These are phyloP conservation scores for Brassica balearica DNA, from an alignment of 441 rosid genomes.

Conservation along the genomic window DNA sequence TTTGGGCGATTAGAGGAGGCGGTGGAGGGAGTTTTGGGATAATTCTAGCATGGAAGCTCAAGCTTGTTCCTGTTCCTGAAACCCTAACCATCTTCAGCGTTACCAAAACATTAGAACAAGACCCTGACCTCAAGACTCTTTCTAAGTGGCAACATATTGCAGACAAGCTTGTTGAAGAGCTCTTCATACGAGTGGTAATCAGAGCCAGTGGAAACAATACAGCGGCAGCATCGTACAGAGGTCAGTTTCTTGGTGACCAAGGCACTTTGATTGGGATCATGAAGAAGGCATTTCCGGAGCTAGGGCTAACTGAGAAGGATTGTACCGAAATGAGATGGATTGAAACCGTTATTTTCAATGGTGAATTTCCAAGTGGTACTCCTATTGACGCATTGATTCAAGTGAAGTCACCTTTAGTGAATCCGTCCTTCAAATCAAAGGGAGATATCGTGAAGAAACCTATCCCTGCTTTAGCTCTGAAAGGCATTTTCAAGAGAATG, in stretches of 20 bases:
- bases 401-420: not conserved
- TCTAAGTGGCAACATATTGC: slow-evolving; percentile 64
- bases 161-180: slow-evolving; percentile 53
- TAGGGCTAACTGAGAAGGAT: slow-evolving; percentile 57
- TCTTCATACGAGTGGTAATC: slow-evolving; percentile 56
- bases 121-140: slow-evolving; percentile 46
- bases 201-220: slow-evolving; percentile 45
- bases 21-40: slow-evolving; percentile 75
- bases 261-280: slow-evolving; percentile 40
- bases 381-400: slow-evolving; percentile 59
- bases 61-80: slow-evolving; percentile 59
- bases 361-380: slow-evolving; percentile 39
- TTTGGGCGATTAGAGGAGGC: slow-evolving; percentile 80
- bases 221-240: slow-evolving; percentile 46
- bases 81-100: slow-evolving; percentile 40
- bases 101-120: slow-evolving; percentile 54
- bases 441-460: slow-evolving; percentile 62
- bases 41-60: slow-evolving; percentile 62
- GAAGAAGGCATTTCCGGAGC: slow-evolving; percentile 59
- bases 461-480: slow-evolving; percentile 53
- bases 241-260: slow-evolving; percentile 62
- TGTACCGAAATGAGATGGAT: slow-evolving; percentile 71
- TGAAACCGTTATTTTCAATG: slow-evolving; percentile 49
- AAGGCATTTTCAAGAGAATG: slow-evolving; percentile 58
- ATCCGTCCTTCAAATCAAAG: slow-evolving; percentile 58